These are phyloP conservation scores for Populus hybrid DNA, from an alignment of 441 rosid species.

Conservation along the genomic window DNA sequence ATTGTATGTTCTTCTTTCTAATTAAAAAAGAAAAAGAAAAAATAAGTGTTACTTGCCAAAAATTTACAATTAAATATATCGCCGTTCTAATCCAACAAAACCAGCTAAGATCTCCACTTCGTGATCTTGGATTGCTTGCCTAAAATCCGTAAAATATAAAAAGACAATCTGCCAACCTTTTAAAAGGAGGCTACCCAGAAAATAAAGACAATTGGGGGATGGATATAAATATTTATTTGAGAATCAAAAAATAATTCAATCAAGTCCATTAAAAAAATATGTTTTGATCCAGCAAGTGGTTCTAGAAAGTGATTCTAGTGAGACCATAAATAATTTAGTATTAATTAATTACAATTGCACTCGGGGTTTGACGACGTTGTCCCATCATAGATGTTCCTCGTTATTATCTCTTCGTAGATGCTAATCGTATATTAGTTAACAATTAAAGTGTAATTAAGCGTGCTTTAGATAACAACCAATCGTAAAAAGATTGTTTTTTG, in stretches of 20 bases:
- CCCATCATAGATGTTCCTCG: background rate
- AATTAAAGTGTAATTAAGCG: background rate
- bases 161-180: conserved; percentile 28
- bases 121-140: conserved; percentile 5
- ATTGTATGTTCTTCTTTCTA: background rate
- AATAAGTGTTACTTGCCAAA: background rate
- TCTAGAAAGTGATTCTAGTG: background rate
- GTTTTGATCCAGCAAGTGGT: conserved; percentile 12
- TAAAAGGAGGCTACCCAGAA: conserved; percentile 29
- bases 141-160: conserved; percentile 16
- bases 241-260: conserved; percentile 16
- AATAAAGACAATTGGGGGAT: conserved; percentile 19
- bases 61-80: background rate
- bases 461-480: background rate
- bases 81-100: conserved; percentile 20
- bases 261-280: background rate
- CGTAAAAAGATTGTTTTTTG: background rate
- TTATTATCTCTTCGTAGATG: background rate
- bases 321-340: background rate
- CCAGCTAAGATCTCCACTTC: conserved; percentile 48
- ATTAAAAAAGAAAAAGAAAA: background rate
- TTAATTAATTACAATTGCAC: background rate
- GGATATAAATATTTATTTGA: conserved; percentile 15
- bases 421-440: background rate
- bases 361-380: background rate